Evolutionary conservation across 495 filamentous ascomycete species (phyloP), one percentile per base, ranked within the genome.

Genomic region (Polyplosphaeria fusca): DNA sequence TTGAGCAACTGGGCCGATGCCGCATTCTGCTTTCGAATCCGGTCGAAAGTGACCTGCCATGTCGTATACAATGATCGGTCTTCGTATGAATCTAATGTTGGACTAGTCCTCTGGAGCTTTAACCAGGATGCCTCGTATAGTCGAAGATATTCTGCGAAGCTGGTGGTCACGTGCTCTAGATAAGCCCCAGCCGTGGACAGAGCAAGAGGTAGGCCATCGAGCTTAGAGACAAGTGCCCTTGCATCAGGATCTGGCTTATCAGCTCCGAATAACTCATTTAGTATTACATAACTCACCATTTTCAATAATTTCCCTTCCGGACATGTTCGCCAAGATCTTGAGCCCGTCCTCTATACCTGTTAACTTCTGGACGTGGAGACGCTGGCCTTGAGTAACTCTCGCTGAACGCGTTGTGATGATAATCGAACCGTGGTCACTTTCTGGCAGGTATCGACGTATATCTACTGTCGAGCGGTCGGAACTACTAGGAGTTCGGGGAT

Each of bases 11-110:
- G n/a, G n/a, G n/a, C n/a, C n/a, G n/a, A n/a, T n/a, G n/a, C n/a
- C n/a, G n/a, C n/a, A n/a, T n/a, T n/a, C n/a, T n/a, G n/a, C n/a
- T n/a, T n/a, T 44, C 66, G 63, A 23, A 80, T 68, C 37, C 70
- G 61, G 39, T 67, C 42, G 50, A 71, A 76, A 24, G 72, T 77
- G 40, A 78, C 68, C 47, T 68, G 59, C 75, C 73, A 79, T 51
- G 75, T 78, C 30, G 67, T 62, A 35, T 73, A 63, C 9, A 79
- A 40, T 3, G 50, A 54, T 18, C 61, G 59, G 30, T 70, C 64
- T n/a, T n/a, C n/a, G n/a, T n/a, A n/a, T n/a, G n/a, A n/a, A n/a
- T n/a, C n/a, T n/a, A n/a, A n/a, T n/a, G 46, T 16, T 25, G 66
- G 69, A 47, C 47, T 69, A n/a, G 32, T 43, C 43, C 63, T 37